Percentiles rank a stretch among this genome's conserved stretches.
phyloP scores from a whole-genome alignment of 805 yeast genomes.

The Metschnikowia kunwiensis region DNA sequence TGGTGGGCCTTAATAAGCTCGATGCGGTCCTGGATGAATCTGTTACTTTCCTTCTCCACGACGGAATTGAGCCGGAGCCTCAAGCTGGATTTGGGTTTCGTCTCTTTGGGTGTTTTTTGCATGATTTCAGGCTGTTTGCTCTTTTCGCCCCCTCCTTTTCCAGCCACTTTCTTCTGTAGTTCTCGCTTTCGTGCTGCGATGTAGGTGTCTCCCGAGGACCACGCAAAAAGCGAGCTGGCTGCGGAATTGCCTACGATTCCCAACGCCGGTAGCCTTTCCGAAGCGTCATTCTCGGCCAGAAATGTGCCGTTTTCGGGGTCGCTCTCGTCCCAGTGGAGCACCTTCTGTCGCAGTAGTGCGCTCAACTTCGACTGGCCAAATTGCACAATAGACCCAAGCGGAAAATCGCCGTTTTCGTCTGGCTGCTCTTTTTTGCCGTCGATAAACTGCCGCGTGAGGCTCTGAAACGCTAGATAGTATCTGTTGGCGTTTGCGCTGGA shows the following conservation, averaged over 20 bases:
- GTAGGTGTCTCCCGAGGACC: slow-evolving; percentile 43
- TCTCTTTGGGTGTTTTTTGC: not conserved
- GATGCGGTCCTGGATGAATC: slow-evolving; percentile 38
- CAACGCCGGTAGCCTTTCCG: not conserved
- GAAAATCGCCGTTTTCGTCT: not conserved
- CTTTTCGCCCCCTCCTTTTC: not conserved
- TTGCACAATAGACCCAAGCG: slow-evolving; percentile 23
- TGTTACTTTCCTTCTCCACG: slow-evolving; percentile 36
- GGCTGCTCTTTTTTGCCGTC: slow-evolving; percentile 8
- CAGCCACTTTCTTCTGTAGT: slow-evolving; percentile 14
- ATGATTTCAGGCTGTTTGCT: not conserved
- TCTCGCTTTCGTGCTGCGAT: slow-evolving; percentile 32
- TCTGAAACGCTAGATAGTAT: slow-evolving; percentile 33
- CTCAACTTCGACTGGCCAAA: slow-evolving; percentile 21
- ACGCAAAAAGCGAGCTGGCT: slow-evolving; percentile 37
- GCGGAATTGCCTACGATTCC: slow-evolving; percentile 7
- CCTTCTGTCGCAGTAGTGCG: slow-evolving; percentile 13
- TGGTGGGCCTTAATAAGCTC: slow-evolving; percentile 38
- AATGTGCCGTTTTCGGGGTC: slow-evolving; percentile 3
- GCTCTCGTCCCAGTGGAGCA: slow-evolving; percentile 15
- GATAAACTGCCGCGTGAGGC: slow-evolving; percentile 34
- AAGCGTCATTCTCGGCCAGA: not conserved
- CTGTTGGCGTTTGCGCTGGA: slow-evolving; percentile 26
- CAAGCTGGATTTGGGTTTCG: slow-evolving; percentile 15
- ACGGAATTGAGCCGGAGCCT: slow-evolving; percentile 26